These are phyloP conservation scores for Schoenoplectus triqueter DNA, from an alignment of 202 grass and related monocot genomes.

Conservation along the genomic window DNA sequence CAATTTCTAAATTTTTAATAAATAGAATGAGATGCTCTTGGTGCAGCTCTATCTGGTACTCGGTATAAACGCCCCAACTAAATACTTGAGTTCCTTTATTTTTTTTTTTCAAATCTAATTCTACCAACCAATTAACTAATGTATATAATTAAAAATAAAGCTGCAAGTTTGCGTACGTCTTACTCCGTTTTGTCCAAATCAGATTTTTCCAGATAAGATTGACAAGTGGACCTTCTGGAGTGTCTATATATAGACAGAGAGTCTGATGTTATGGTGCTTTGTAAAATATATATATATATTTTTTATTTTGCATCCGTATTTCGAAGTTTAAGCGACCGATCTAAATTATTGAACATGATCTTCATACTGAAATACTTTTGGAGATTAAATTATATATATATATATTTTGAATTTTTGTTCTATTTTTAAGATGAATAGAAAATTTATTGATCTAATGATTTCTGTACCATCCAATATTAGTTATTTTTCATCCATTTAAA, in stretches of 20 bases:
- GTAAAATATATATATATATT: neutral
- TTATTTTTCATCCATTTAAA: no score
- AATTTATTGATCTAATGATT: no score
- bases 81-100: neutral
- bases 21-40: neutral
- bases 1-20: neutral
- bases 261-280: neutral
- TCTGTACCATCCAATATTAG: no score
- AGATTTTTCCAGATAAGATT: neutral
- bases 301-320: no score
- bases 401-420: no score
- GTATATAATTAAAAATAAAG: neutral
- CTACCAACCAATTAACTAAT: neutral
- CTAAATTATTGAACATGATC: no score
- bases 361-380: no score
- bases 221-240: neutral
- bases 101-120: neutral
- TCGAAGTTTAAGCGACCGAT: no score
- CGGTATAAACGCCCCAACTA: neutral
- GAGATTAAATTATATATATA: no score
- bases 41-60: constrained; percentile 27
- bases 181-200: neutral
- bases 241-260: neutral
- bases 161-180: neutral
- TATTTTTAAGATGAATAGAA: no score